These are phyloP conservation scores for Cladosporium colombiae DNA, from an alignment of 2,329 filamentous ascomycete species.

Conservation along the genomic window DNA sequence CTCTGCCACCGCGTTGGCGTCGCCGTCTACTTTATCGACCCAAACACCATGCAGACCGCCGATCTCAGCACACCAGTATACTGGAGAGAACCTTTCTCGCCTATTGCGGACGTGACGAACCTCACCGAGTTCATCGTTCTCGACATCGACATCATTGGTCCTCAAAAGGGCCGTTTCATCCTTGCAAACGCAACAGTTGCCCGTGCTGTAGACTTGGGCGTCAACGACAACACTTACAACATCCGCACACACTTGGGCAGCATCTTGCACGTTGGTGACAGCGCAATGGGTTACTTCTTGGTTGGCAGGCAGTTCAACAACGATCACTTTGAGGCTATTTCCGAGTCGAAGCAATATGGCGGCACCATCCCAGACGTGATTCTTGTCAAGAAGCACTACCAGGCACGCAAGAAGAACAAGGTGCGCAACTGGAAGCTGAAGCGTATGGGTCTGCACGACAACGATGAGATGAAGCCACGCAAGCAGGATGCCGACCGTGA, in stretches of 20 bases:
- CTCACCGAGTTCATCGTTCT: conserved; percentile 92
- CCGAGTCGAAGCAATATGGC: conserved; percentile 72
- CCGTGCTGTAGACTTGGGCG: conserved; percentile 79
- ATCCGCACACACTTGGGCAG: conserved; percentile 86
- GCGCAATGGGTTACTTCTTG: conserved; percentile 90
- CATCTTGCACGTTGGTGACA: conserved; percentile 84
- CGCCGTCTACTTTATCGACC: conserved; percentile 84
- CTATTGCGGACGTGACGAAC: conserved; percentile 79
- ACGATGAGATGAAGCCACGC: conserved; percentile 74
- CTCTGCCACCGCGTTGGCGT: conserved; percentile 89
- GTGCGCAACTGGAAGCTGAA: conserved; percentile 87
- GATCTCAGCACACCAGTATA: conserved; percentile 82
- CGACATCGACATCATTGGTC: conserved; percentile 81
- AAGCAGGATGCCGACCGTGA: conserved; percentile 85
- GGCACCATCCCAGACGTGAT: conserved; percentile 86
- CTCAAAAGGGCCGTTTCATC: conserved; percentile 75
- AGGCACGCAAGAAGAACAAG: conserved; percentile 74
- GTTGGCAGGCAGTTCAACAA: conserved; percentile 93
- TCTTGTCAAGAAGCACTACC: conserved; percentile 95
- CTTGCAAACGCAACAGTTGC: conserved; percentile 88
- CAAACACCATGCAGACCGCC: conserved; percentile 84
- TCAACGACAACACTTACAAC: conserved; percentile 86
- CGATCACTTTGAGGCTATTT: conserved; percentile 77
- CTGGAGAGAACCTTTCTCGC: conserved; percentile 85
- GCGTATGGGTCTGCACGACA: conserved; percentile 88